These are phyloP conservation scores for Cladosporium sp. DNA, from an alignment of 2,329 filamentous ascomycete species.

Conservation along the genomic window DNA sequence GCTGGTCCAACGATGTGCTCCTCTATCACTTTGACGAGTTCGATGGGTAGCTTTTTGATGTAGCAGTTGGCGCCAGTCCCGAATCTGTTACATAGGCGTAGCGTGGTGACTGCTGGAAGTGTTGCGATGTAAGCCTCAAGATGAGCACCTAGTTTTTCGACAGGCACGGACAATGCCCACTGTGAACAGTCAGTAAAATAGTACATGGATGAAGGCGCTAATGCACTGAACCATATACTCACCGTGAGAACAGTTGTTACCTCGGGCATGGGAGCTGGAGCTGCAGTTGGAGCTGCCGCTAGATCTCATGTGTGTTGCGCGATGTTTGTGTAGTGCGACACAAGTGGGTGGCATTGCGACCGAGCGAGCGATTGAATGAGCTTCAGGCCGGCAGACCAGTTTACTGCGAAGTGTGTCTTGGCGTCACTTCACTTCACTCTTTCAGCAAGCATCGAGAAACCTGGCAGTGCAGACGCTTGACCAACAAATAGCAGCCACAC, in stretches of 20 bases:
- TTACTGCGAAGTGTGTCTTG: background rate
- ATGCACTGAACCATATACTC: background rate
- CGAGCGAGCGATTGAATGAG: background rate
- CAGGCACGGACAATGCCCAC: background rate
- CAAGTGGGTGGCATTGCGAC: background rate
- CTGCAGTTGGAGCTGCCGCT: background rate
- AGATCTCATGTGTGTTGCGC: too few species aligned
- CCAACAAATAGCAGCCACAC: too few species aligned
- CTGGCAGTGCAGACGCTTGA: too few species aligned
- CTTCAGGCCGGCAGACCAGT: background rate
- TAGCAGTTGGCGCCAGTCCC: background rate
- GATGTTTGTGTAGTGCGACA: too few species aligned
- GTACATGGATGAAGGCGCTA: background rate
- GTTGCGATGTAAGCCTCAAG: background rate
- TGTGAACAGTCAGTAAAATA: background rate
- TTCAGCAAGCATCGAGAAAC: too few species aligned
- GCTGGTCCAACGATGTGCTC: background rate
- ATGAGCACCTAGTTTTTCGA: background rate
- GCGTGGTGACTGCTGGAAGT: background rate
- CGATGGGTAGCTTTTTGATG: conserved; percentile 4
- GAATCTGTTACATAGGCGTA: conserved; percentile 13
- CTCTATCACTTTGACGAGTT: conserved; percentile 8
- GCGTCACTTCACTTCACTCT: background rate
- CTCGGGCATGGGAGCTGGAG: background rate
- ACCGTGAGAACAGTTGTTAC: background rate